Evolutionary conservation across 441 rosid genomes (phyloP).

Genomic region (Populus hybrid): DNA sequence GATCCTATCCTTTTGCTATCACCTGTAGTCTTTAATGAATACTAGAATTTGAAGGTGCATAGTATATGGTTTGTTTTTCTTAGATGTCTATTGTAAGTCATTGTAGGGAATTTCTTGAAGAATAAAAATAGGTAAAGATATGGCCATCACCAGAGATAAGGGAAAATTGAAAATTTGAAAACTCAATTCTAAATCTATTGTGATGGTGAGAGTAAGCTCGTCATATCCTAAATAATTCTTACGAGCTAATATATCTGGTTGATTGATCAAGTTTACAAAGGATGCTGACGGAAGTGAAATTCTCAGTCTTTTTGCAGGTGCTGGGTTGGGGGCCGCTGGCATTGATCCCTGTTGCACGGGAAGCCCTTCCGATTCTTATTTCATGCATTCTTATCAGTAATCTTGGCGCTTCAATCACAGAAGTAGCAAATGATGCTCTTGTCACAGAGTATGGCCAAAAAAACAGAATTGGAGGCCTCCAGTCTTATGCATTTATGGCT

Average conservation of each 20-base stretch:
- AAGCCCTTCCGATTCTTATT: slow-evolving; percentile 61
- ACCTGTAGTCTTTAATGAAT: not conserved
- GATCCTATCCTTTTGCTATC: not conserved
- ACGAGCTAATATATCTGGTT: not conserved
- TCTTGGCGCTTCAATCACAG: slow-evolving; percentile 74
- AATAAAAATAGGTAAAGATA: not conserved
- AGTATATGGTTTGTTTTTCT: not conserved
- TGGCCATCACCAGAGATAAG: not conserved
- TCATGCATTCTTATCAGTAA: slow-evolving; percentile 66
- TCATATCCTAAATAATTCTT: not conserved
- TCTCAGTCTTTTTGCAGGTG: slow-evolving; percentile 64
- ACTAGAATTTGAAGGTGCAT: not conserved
- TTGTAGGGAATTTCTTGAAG: not conserved
- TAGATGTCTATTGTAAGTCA: not conserved
- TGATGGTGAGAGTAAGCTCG: not conserved
- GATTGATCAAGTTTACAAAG: not conserved
- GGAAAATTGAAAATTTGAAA: not conserved
- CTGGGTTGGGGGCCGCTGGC: slow-evolving; percentile 75
- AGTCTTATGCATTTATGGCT: slow-evolving; percentile 82
- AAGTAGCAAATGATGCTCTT: slow-evolving; percentile 85
- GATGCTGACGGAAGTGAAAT: slow-evolving; percentile 13
- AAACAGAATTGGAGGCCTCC: slow-evolving; percentile 48
- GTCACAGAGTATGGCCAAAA: slow-evolving; percentile 74
- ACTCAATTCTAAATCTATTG: not conserved
- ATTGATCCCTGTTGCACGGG: slow-evolving; percentile 45